Conservation (phyloP, 2,329 filamentous ascomycete genomes). For the Talaromyces sp. region DNA sequence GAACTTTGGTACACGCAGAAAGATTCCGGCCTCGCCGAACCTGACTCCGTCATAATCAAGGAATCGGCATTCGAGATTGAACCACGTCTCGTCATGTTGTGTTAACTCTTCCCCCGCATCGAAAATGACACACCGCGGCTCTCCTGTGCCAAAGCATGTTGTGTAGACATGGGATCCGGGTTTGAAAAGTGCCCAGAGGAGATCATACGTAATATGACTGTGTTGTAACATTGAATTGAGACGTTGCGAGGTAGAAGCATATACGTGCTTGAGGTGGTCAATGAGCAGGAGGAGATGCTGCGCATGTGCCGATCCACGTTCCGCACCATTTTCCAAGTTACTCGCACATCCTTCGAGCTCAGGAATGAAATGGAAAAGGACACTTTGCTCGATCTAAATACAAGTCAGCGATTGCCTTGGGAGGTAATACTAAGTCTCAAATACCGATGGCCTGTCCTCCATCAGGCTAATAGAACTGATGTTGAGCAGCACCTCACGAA, state of each 20-base stretch:
- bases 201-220: constrained; percentile 38
- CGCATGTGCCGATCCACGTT: constrained; percentile 4
- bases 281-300: constrained; percentile 30
- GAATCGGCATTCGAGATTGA: constrained; percentile 30
- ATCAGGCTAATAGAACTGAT: constrained; percentile 34
- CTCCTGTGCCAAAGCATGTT: constrained; percentile 25
- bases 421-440: constrained; percentile 17
- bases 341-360: constrained; percentile 22
- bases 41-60: constrained; percentile 35
- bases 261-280: constrained; percentile 28
- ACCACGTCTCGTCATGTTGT: constrained; percentile 23
- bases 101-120: constrained; percentile 13
- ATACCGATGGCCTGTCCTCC: constrained; percentile 36
- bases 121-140: constrained; percentile 12
- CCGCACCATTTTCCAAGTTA: constrained; percentile 9
- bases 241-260: constrained; percentile 25
- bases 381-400: constrained; percentile 23
- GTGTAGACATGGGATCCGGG: constrained; percentile 33
- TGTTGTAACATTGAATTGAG: constrained; percentile 31
- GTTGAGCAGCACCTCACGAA: constrained; percentile 33
- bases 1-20: constrained; percentile 30
- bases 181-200: constrained; percentile 42
- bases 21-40: constrained; percentile 26
- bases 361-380: constrained; percentile 29
- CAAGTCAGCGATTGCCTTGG: constrained; percentile 13